Conservation (phyloP, 2,329 filamentous ascomycete genomes). For the Chaetomiaceae sp. region DNA sequence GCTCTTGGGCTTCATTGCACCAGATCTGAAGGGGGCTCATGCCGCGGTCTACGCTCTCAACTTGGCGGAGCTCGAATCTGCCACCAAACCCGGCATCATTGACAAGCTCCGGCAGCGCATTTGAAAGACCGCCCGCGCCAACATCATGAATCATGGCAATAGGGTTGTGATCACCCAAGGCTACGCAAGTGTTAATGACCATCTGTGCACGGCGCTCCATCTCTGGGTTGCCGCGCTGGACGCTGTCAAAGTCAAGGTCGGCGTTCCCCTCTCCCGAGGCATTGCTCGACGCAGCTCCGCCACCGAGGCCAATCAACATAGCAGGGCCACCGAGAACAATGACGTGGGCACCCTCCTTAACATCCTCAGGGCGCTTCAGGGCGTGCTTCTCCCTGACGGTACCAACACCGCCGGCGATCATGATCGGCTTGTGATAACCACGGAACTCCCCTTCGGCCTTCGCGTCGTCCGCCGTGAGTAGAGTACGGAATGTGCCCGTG, state of each 20-base stretch:
- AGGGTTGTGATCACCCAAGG: constrained; percentile 77
- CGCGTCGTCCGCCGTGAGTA: constrained; percentile 59
- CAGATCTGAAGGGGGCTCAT: constrained; percentile 97
- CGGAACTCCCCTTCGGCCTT: constrained; percentile 56
- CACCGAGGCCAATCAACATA: constrained; percentile 95
- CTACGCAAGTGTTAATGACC: constrained; percentile 92
- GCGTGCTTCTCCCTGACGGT: constrained; percentile 89
- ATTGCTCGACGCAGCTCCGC: constrained; percentile 89
- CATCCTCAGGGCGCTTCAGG: constrained; percentile 73
- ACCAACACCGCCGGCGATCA: constrained; percentile 94
- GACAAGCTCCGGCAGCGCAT: constrained; percentile 81
- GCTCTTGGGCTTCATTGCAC: constrained; percentile 96
- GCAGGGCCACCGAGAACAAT: constrained; percentile 93
- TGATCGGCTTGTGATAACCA: constrained; percentile 97
- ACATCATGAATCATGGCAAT: constrained; percentile 98
- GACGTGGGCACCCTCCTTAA: constrained; percentile 81
- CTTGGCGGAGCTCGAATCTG: constrained; percentile 87
- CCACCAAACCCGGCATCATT: constrained; percentile 90
- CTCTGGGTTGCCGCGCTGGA: constrained; percentile 94
- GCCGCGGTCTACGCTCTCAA: constrained; percentile 83
- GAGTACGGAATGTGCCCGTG: constrained; percentile 84
- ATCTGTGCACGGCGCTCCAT: constrained; percentile 94
- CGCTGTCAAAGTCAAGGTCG: constrained; percentile 93
- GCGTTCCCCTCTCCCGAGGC: constrained; percentile 83
- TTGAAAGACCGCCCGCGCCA: constrained; percentile 75